Conservation (phyloP, 331 rosid genomes). For the Acacia pycnantha region DNA sequence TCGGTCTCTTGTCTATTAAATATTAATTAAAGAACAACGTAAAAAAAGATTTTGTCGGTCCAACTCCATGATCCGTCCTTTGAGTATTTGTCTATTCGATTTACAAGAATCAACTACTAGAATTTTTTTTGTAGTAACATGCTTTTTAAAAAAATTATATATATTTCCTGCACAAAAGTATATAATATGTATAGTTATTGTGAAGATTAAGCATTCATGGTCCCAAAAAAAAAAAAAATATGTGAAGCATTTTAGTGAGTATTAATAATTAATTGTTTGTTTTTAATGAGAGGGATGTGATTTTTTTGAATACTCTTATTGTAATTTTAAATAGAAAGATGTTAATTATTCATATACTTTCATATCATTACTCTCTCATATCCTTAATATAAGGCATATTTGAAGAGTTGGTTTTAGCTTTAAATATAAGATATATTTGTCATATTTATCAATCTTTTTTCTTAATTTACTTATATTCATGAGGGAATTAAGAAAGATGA, state of each 20-base stretch:
- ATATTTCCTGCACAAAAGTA: background rate
- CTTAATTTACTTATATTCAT: too few relatives aligned
- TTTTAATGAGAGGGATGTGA: background rate
- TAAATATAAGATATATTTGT: too few relatives aligned
- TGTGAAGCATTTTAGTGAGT: background rate
- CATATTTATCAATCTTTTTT: too few relatives aligned
- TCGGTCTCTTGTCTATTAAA: constrained; percentile 21
- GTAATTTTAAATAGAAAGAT: too few relatives aligned
- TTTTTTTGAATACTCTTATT: background rate
- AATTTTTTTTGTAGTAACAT: background rate
- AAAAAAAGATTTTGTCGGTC: constrained; percentile 33
- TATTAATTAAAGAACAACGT: background rate
- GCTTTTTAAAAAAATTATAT: too few relatives aligned
- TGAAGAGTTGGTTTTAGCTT: too few relatives aligned
- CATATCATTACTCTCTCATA: too few relatives aligned
- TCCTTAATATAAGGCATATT: too few relatives aligned
- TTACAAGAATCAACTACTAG: background rate
- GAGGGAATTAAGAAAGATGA: too few relatives aligned
- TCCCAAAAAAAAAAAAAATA: too few relatives aligned
- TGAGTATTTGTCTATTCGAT: background rate
- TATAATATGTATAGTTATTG: background rate
- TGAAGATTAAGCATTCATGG: background rate
- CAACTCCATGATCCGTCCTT: constrained; percentile 4
- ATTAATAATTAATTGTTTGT: background rate
- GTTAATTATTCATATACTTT: too few relatives aligned